Percentiles rank a stretch among this genome's conserved stretches.
These are phyloP conservation scores for Marchantia polymorpha DNA, from an alignment of 225 moss, liverwort and hornwort species.

Conservation along the genomic window DNA sequence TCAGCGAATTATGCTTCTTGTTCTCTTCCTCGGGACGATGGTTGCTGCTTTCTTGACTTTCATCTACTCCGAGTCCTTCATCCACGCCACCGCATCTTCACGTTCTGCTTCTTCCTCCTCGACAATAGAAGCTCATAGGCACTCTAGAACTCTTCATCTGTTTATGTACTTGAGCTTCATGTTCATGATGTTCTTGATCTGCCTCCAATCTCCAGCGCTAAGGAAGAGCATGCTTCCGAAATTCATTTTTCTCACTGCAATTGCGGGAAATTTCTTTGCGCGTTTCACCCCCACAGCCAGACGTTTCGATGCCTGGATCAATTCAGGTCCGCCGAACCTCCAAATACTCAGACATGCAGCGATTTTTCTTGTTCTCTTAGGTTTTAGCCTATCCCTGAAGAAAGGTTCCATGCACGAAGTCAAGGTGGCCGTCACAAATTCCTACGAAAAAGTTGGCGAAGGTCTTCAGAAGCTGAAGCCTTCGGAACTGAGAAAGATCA, in stretches of 20 bases:
- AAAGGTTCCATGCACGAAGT: not conserved
- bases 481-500: not conserved
- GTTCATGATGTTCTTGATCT: slow-evolving; percentile 13
- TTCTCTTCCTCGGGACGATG: slow-evolving; percentile 6
- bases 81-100: not conserved
- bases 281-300: slow-evolving; percentile 4
- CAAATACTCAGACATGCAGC: not conserved
- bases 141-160: slow-evolving; percentile 10
- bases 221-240: not conserved
- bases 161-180: slow-evolving; percentile 19
- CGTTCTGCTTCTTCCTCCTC: not conserved
- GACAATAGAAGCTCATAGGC: not conserved
- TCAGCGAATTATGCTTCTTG: slow-evolving; percentile 15
- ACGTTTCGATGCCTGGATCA: slow-evolving; percentile 3
- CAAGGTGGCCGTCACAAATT: not conserved
- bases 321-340: slow-evolving; percentile 1
- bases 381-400: not conserved
- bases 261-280: not conserved
- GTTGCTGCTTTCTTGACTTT: slow-evolving; percentile 10
- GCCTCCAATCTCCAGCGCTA: slow-evolving; percentile 3
- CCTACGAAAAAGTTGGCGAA: not conserved
- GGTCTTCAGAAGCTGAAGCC: not conserved
- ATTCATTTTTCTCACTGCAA: not conserved
- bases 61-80: slow-evolving; percentile 12
- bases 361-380: slow-evolving; percentile 1